Base-by-base conservation (phyloP, 169 alveolate genomes). In the Plasmodium inui region DNA sequence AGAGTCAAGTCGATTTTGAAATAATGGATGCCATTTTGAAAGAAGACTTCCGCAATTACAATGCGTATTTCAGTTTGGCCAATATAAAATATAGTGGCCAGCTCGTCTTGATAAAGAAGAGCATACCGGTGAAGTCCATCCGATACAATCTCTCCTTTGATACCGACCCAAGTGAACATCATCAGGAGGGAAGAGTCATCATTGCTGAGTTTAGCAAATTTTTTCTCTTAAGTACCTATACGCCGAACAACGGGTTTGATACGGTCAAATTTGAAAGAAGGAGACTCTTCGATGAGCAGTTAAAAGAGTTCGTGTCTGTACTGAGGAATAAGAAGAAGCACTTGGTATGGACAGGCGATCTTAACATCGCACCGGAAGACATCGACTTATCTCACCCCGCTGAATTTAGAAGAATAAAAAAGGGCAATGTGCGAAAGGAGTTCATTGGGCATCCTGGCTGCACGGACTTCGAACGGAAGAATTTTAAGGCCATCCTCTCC, bases 71-170 rank as follows among this genome's bases (percentile, higher is more conserved):
- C 71, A 89, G 94, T 73, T 89, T 89, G 67, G 94, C 94, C 8
- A 89, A 89, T 50, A 89, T 89, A n/a, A 89, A 89, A 79, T 89
- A 89, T 46, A 89, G 94, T 79, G 94, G 94, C 0, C 94, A 89
- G 44, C 50, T 89, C 8, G 83, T 89, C 5, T 67, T 89, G 53
- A 34, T 89, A 26, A 89, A 89, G 67, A 89, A 50, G 50, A 61
- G 17, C 34, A 89, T 89, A n/a, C 55, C 67, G 28, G 44, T 89
- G 22, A 80, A 89, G 53, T 89, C 94, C 17, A 61, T 89, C 1
- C 76, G 91, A 14, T 89, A 79, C 71, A 89, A 89, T 19, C 61
- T 89, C 12, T 57, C 10, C 7, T 89, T 89, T 39, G 90, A 89
- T 26, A 8, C 12, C 6, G 82, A 89, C 82, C 55, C 90, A 19